Evolutionary conservation across 306 rosid species (phyloP), one percentile per base, ranked within the genome.

Genomic region (Dalbergia cultrata): DNA sequence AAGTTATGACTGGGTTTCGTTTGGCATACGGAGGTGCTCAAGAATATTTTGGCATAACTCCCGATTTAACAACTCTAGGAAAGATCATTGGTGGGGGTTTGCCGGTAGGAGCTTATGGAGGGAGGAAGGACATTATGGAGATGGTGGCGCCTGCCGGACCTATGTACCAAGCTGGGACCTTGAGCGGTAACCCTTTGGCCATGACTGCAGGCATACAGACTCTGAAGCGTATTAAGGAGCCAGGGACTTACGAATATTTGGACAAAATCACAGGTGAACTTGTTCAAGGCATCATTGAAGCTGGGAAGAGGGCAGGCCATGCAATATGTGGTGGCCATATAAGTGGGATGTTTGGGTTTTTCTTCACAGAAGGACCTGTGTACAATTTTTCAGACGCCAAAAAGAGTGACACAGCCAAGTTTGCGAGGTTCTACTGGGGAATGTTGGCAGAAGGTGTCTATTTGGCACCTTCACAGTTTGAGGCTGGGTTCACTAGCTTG

Each of bases 61-160:
- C 99, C 3, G 98, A 95, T 75, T 77, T 90, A 58, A 82, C 97
- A 39, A 95, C 98, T 16, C 88, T 95, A 0, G 98, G 99, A 65
- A 95, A 95, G 87, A 95, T 95, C 86, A 95, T 95, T 53, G 99
- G 99, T 54, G 98, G 99, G 11, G 98, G 97, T 74, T 89, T 95
- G 37, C 99, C 98, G 0, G 98, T 95, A 7, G 99, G 99, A 1
- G 99, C 99, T 22, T 93, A 93, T 47, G 99, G 99, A 52, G 99
- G 99, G 65, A 86, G 93, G 87, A 85, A 90, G 83, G 98, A 95
- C 80, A 95, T 95, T 17, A 90, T 93, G 99, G 90, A 95, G 79
- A 90, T 90, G 93, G 97, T 95, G 81, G 99, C 98, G 12, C 98
- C 98, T 0, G 96, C 99, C 13, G 95, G 98, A 66, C 99, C 99